Percentiles rank a stretch among this genome's conserved stretches.
These are phyloP conservation scores for Zymoseptoria passerinii DNA, from an alignment of 2,329 filamentous ascomycete species.

Conservation along the genomic window DNA sequence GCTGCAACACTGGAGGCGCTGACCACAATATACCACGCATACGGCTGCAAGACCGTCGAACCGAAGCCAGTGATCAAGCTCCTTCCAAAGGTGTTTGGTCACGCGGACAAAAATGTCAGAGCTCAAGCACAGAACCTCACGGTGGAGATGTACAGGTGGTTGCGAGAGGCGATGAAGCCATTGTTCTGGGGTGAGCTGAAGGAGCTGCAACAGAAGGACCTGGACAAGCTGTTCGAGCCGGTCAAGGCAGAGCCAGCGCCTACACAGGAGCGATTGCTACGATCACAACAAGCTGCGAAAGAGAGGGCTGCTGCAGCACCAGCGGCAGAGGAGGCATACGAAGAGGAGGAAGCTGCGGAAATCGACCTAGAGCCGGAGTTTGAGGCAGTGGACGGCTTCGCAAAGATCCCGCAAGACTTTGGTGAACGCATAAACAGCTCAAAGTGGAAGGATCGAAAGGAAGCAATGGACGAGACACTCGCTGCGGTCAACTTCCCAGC, in stretches of 20 bases:
- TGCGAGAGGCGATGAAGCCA: slow-evolving; percentile 95
- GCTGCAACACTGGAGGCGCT: slow-evolving; percentile 67
- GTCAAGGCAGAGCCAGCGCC: slow-evolving; percentile 78
- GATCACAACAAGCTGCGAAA: slow-evolving; percentile 79
- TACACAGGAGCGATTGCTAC: slow-evolving; percentile 81
- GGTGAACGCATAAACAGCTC: slow-evolving; percentile 76
- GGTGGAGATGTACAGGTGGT: slow-evolving; percentile 92
- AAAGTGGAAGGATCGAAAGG: slow-evolving; percentile 98
- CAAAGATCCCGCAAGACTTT: slow-evolving; percentile 75
- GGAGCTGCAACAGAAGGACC: slow-evolving; percentile 84
- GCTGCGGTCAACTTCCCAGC: slow-evolving; percentile 71
- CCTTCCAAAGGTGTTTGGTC: slow-evolving; percentile 83
- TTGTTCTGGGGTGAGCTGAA: slow-evolving; percentile 96
- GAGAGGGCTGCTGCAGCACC: slow-evolving; percentile 43
- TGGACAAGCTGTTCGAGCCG: slow-evolving; percentile 90
- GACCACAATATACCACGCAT: slow-evolving; percentile 81
- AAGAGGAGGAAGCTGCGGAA: slow-evolving; percentile 52
- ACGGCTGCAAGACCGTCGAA: slow-evolving; percentile 87
- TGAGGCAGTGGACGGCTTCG: slow-evolving; percentile 77
- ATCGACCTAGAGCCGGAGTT: slow-evolving; percentile 58
- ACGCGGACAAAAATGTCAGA: slow-evolving; percentile 96
- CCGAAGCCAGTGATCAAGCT: slow-evolving; percentile 84
- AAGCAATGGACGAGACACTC: slow-evolving; percentile 76
- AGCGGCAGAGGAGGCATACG: slow-evolving; percentile 28
- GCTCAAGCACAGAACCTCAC: slow-evolving; percentile 86